A percentile compares a stretch with the other conserved stretches of the same genome.
Conservation (phyloP, 2,329 filamentous ascomycete genomes). For the Thermothelomyces thermophilus region DNA sequence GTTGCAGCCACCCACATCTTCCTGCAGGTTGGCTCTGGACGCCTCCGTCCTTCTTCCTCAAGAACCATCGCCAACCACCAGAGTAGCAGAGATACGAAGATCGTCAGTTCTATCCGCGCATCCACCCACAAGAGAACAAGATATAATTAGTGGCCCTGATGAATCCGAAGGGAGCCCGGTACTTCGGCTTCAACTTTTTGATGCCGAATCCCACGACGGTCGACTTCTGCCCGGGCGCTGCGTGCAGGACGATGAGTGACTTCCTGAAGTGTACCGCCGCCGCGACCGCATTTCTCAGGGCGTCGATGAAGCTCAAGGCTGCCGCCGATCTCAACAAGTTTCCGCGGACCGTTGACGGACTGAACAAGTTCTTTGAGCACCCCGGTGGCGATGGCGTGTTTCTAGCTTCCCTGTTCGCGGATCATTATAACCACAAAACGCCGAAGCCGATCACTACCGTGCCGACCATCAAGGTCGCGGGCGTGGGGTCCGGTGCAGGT, state of each 20-base stretch:
- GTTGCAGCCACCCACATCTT: no score
- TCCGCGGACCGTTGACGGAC: neutral
- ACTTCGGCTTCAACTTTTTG: neutral
- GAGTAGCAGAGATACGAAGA: no score
- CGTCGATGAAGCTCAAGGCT: neutral
- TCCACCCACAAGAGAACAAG: no score
- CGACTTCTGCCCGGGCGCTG: neutral
- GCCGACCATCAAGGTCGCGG: neutral
- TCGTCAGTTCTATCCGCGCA: no score
- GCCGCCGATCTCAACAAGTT: neutral
- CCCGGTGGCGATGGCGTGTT: neutral
- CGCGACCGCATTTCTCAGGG: neutral
- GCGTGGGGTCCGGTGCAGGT: neutral
- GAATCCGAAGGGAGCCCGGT: neutral
- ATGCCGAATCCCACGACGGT: neutral
- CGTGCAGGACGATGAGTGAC: neutral
- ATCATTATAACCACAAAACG: neutral
- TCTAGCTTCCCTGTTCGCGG: neutral
- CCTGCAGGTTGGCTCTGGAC: no score
- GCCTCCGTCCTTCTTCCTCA: no score
- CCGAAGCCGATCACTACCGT: neutral
- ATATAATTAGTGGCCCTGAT: neutral
- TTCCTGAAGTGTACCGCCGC: neutral
- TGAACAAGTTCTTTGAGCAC: neutral
- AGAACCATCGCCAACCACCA: no score